Evolutionary conservation across 202 grass and related monocot genomes (phyloP).

Genomic region (Sporobolus alterniflorus): DNA sequence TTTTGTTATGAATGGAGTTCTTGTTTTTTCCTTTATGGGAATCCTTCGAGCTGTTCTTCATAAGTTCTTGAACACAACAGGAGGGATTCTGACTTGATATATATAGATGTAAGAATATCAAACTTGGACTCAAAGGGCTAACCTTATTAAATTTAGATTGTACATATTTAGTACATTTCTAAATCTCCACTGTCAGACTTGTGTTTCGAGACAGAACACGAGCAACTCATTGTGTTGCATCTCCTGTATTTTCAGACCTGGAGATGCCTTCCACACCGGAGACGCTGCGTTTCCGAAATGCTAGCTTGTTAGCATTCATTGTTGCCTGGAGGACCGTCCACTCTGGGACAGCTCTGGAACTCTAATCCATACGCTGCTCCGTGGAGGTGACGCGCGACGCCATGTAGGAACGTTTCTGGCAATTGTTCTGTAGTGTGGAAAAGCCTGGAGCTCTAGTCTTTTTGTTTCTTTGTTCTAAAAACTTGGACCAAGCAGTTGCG

Average conservation of each 20-base stretch:
- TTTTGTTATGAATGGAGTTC: not conserved
- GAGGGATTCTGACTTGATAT: not conserved
- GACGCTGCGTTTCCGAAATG: not conserved
- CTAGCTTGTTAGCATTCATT: not conserved
- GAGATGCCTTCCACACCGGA: not conserved
- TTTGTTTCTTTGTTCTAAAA: not conserved
- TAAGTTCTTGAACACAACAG: not conserved
- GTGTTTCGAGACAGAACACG: not conserved
- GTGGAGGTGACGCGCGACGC: not conserved
- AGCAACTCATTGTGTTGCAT: not conserved
- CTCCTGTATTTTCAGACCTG: conserved; percentile 12
- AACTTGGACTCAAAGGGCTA: not conserved
- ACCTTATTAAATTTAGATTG: not conserved
- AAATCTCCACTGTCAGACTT: not conserved
- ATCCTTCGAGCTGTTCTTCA: not conserved
- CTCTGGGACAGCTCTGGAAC: not conserved
- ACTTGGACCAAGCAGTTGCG: not conserved
- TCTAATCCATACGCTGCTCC: not conserved
- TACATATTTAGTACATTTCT: too few species aligned
- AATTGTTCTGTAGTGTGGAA: not conserved
- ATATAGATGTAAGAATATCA: too few species aligned
- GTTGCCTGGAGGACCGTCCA: not conserved
- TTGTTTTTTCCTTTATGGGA: not conserved
- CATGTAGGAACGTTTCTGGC: not conserved
- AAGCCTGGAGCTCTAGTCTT: not conserved